Evolutionary conservation across 768 basidiomycete genomes (phyloP).

Genomic region (Myochromella boudieri): DNA sequence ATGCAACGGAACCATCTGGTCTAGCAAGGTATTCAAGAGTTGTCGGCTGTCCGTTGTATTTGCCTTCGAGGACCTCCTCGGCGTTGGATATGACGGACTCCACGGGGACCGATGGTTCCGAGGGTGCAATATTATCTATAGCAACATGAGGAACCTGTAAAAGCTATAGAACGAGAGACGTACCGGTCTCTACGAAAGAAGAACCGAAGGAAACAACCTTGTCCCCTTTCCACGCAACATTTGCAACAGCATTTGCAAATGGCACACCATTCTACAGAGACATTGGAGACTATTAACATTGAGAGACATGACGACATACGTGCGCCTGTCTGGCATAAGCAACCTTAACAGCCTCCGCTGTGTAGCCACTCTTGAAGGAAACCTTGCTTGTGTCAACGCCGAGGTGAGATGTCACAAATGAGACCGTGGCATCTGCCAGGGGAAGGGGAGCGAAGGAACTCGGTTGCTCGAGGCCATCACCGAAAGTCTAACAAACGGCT

Average conservation of each 20-base stretch:
- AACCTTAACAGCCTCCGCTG: slow-evolving; percentile 12
- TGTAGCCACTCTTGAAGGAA: slow-evolving; percentile 14
- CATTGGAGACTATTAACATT: neutral
- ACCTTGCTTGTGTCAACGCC: slow-evolving; percentile 14
- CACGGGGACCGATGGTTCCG: slow-evolving; percentile 36
- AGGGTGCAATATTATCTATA: slow-evolving; percentile 32
- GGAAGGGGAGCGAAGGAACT: slow-evolving; percentile 14
- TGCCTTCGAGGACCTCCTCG: slow-evolving; percentile 36
- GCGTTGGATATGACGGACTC: slow-evolving; percentile 34
- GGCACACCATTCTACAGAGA: slow-evolving; percentile 29
- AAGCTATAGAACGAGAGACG: neutral
- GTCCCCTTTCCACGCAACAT: slow-evolving; percentile 31
- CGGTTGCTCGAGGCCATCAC: slow-evolving; percentile 23
- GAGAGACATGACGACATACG: neutral
- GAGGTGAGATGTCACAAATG: slow-evolving; percentile 23
- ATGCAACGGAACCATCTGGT: slow-evolving; percentile 36
- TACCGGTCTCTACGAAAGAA: slow-evolving; percentile 31
- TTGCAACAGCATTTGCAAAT: slow-evolving; percentile 37
- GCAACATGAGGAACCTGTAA: neutral
- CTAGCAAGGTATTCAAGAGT: slow-evolving; percentile 42
- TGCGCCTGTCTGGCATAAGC: slow-evolving; percentile 21
- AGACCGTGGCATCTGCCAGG: slow-evolving; percentile 16
- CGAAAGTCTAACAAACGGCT: slow-evolving; percentile 24
- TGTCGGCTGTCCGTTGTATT: slow-evolving; percentile 36
- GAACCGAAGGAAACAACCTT: slow-evolving; percentile 33